phyloP scores from a whole-genome alignment of 176 grass and related monocot genomes.

The Musa itinerans region DNA sequence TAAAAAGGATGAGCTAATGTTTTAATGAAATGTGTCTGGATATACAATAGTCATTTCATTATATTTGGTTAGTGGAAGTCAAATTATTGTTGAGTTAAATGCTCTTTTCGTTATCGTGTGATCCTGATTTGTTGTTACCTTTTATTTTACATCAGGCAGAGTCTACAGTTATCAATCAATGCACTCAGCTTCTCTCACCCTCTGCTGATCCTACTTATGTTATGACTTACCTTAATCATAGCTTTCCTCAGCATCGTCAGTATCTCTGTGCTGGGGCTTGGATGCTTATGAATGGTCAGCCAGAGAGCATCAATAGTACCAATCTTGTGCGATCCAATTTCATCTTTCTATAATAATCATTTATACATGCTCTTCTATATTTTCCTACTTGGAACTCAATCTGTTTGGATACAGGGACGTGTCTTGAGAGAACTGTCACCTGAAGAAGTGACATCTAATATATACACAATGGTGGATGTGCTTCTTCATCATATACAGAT shows the following conservation, averaged over 20 bases:
- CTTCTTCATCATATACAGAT: slow-evolving; percentile 95
- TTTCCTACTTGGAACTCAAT: slow-evolving; percentile 13
- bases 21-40: too few species aligned
- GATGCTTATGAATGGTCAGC: slow-evolving; percentile 88
- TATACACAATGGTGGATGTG: slow-evolving; percentile 97
- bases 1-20: too few species aligned
- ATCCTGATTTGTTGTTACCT: background rate
- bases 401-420: slow-evolving; percentile 49
- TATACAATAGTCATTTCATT: too few species aligned
- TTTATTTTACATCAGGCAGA: slow-evolving; percentile 46
- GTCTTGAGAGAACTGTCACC: slow-evolving; percentile 89
- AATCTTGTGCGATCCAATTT: slow-evolving; percentile 61
- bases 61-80: too few species aligned
- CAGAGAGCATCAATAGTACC: slow-evolving; percentile 71
- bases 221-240: slow-evolving; percentile 73
- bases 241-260: slow-evolving; percentile 78
- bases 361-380: slow-evolving; percentile 17
- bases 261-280: slow-evolving; percentile 94
- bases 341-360: background rate
- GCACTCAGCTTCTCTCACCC: slow-evolving; percentile 81
- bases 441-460: slow-evolving; percentile 96
- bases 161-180: slow-evolving; percentile 87
- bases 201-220: slow-evolving; percentile 75
- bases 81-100: background rate
- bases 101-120: background rate